Evolutionary conservation across 495 filamentous ascomycete species (phyloP).

Genomic region (Penicillium paxilli): DNA sequence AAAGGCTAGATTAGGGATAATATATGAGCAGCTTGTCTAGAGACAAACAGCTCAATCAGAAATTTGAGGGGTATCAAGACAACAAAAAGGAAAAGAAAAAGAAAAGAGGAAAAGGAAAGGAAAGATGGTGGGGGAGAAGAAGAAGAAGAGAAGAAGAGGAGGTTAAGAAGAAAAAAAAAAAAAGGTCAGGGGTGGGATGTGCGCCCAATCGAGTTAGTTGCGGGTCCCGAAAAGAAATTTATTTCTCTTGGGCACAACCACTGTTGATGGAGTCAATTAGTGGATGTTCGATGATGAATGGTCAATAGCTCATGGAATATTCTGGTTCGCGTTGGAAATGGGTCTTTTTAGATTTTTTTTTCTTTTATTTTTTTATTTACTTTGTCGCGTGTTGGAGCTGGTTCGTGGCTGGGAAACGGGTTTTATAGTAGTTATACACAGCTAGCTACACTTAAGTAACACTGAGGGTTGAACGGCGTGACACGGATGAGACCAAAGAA

Average conservation of each 20-base stretch:
- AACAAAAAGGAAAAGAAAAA: slow-evolving; percentile 23
- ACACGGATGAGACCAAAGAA: too few relatives aligned
- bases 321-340: background rate
- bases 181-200: slow-evolving; percentile 16
- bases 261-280: too few relatives aligned
- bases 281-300: too few relatives aligned
- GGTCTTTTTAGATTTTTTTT: background rate
- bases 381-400: background rate
- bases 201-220: slow-evolving; percentile 19
- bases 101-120: slow-evolving; percentile 18
- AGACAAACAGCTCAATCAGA: slow-evolving; percentile 36
- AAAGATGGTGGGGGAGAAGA: slow-evolving; percentile 20
- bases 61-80: slow-evolving; percentile 39
- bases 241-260: background rate
- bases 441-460: too few relatives aligned
- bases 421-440: background rate
- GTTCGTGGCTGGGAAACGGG: background rate
- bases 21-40: slow-evolving; percentile 37
- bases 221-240: slow-evolving; percentile 5
- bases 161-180: slow-evolving; percentile 30
- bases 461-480: too few relatives aligned
- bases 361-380: background rate
- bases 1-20: slow-evolving; percentile 18
- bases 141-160: slow-evolving; percentile 22
- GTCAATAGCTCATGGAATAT: background rate